Evolutionary conservation across 2,329 filamentous ascomycete species (phyloP).

Genomic region (Clonostachys chloroleuca): DNA sequence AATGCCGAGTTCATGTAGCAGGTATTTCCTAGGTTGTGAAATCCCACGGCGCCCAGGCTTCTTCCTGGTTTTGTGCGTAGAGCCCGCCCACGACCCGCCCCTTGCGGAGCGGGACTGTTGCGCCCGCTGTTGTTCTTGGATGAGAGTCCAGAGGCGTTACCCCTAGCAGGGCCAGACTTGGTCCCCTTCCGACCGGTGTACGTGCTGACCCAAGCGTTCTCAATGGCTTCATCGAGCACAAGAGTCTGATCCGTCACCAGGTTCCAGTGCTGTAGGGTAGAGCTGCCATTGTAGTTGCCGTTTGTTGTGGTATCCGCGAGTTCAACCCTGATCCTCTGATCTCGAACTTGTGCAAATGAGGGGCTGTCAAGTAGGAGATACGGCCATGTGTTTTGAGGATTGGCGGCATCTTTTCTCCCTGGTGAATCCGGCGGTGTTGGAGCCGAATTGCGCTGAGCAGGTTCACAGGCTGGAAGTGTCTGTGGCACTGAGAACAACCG

Average conservation of each 20-base stretch:
- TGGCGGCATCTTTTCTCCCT: conserved; percentile 12
- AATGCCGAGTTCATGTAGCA: conserved; percentile 99
- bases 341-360: conserved; percentile 41
- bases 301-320: conserved; percentile 65
- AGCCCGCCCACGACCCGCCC: conserved; percentile 62
- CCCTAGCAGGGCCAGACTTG: conserved; percentile 16
- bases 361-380: conserved; percentile 40
- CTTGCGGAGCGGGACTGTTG: conserved; percentile 61
- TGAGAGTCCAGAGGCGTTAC: conserved; percentile 13
- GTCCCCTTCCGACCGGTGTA: conserved; percentile 17
- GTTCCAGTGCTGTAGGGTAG: conserved; percentile 60
- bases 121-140: conserved; percentile 49
- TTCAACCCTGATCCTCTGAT: conserved; percentile 12
- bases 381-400: conserved; percentile 27
- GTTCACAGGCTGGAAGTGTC: conserved; percentile 10
- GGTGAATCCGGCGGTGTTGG: conserved; percentile 34
- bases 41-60: conserved; percentile 71
- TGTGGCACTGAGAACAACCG: conserved; percentile 44
- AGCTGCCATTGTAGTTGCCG: conserved; percentile 71
- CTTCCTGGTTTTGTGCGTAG: conserved; percentile 67
- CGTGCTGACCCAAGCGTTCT: conserved; percentile 53
- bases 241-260: conserved; percentile 71
- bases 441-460: no score
- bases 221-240: conserved; percentile 77
- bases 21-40: conserved; percentile 91